Evolutionary conservation across 139 green algal species (phyloP).

Genomic region (Chlorella sp.): DNA sequence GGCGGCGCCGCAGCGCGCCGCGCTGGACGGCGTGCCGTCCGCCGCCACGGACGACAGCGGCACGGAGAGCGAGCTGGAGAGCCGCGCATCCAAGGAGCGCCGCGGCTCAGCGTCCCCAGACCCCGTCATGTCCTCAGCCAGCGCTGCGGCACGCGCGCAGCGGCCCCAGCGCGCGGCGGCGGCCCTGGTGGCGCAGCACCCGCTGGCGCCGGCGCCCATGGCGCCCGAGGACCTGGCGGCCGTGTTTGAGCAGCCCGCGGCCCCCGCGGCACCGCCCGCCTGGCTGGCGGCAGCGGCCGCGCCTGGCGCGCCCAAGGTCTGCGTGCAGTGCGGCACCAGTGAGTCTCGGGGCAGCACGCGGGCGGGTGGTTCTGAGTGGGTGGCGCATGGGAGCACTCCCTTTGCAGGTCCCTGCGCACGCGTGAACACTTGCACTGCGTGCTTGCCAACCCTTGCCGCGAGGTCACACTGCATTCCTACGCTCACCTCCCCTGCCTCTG

Average conservation of each 20-base stretch:
- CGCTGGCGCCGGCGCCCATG: neutral
- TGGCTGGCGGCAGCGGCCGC: neutral
- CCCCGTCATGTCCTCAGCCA: no score
- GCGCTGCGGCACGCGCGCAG: neutral
- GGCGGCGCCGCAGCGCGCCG: neutral
- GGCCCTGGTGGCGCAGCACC: neutral
- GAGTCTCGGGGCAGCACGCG: neutral
- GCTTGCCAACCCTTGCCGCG: neutral
- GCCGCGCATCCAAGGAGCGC: constrained; percentile 18
- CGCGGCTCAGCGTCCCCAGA: constrained; percentile 5
- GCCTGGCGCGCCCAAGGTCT: neutral
- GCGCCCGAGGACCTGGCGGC: constrained; percentile 17
- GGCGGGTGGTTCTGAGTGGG: no score
- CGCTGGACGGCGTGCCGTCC: neutral
- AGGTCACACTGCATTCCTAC: no score
- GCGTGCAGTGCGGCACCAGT: constrained; percentile 32
- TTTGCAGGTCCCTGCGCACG: neutral
- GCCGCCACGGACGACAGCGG: neutral
- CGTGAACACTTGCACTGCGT: neutral
- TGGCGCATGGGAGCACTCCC: no score
- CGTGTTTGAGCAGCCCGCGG: neutral
- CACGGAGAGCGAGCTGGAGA: neutral
- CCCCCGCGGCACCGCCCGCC: constrained; percentile 2
- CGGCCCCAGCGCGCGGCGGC: neutral
- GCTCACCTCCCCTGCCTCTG: no score